These are phyloP conservation scores for Cicer pinnatifidum DNA, from an alignment of 306 rosid species.

Conservation along the genomic window DNA sequence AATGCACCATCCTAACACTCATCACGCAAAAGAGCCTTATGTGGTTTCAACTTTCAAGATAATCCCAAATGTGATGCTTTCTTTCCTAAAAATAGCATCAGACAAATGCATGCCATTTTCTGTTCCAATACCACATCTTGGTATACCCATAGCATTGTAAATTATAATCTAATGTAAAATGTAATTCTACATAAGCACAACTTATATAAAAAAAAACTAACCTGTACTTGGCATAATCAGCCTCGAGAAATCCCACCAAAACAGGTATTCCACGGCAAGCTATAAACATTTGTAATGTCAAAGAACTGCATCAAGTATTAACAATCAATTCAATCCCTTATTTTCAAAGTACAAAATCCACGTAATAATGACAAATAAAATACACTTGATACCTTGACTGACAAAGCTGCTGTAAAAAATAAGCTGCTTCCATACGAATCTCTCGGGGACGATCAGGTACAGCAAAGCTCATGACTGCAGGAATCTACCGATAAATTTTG, in stretches of 20 bases:
- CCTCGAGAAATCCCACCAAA: conserved; percentile 95
- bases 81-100: conserved; percentile 17
- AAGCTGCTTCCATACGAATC: conserved; percentile 98
- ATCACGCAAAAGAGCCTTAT: conserved; percentile 8
- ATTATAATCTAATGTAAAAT: conserved; percentile 5
- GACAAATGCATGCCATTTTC: not conserved
- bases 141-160: conserved; percentile 3
- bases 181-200: conserved; percentile 20
- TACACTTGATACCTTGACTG: conserved; percentile 75
- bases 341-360: conserved; percentile 25
- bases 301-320: conserved; percentile 62
- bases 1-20: conserved; percentile 14
- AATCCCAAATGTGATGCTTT: not conserved
- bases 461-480: conserved; percentile 88
- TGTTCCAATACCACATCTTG: conserved; percentile 23
- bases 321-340: conserved; percentile 37
- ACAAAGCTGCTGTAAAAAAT: conserved; percentile 94
- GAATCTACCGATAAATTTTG: conserved; percentile 68
- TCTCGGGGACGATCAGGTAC: conserved; percentile 92
- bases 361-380: conserved; percentile 21
- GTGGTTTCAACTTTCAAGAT: conserved; percentile 23
- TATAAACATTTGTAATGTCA: conserved; percentile 97
- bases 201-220: conserved; percentile 45
- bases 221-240: conserved; percentile 99
- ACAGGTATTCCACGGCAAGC: conserved; percentile 99